A percentile compares a stretch with the other conserved stretches of the same genome.
Evolutionary conservation across 2,329 filamentous ascomycete species (phyloP).

Genomic region (Curvularia sp.): DNA sequence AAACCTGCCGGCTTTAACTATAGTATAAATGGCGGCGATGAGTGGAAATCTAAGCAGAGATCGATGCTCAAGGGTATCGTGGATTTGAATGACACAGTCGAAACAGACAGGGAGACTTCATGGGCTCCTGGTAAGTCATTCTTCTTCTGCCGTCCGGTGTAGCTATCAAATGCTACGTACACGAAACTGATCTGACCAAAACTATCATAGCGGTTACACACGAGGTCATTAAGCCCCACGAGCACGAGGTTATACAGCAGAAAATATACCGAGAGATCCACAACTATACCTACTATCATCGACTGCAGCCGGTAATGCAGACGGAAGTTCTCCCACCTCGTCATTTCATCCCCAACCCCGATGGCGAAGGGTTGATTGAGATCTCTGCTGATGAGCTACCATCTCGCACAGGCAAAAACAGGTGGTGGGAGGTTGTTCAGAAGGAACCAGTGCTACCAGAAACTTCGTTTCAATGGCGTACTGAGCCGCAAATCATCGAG

Average conservation of each 20-base stretch:
- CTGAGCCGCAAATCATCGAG: slow-evolving; percentile 51
- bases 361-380: slow-evolving; percentile 52
- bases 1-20: neutral
- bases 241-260: slow-evolving; percentile 58
- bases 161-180: neutral
- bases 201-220: slow-evolving; percentile 58
- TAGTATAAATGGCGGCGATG: neutral
- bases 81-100: slow-evolving; percentile 50
- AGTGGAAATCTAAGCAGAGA: slow-evolving; percentile 17
- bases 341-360: slow-evolving; percentile 57
- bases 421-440: slow-evolving; percentile 40
- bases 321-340: slow-evolving; percentile 61
- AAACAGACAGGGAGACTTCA: slow-evolving; percentile 47
- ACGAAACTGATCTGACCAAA: slow-evolving; percentile 18
- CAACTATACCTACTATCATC: slow-evolving; percentile 61
- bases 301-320: slow-evolving; percentile 61
- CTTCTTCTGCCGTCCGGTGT: neutral
- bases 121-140: slow-evolving; percentile 51
- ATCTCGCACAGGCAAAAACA: slow-evolving; percentile 37
- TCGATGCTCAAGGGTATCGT: slow-evolving; percentile 41
- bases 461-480: slow-evolving; percentile 28
- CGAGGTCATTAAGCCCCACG: slow-evolving; percentile 55
- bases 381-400: slow-evolving; percentile 56
- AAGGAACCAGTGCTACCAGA: slow-evolving; percentile 25
- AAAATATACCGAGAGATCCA: slow-evolving; percentile 62